Base-by-base conservation (phyloP, 805 yeast species). In the Ogataea pilisensis region DNA sequence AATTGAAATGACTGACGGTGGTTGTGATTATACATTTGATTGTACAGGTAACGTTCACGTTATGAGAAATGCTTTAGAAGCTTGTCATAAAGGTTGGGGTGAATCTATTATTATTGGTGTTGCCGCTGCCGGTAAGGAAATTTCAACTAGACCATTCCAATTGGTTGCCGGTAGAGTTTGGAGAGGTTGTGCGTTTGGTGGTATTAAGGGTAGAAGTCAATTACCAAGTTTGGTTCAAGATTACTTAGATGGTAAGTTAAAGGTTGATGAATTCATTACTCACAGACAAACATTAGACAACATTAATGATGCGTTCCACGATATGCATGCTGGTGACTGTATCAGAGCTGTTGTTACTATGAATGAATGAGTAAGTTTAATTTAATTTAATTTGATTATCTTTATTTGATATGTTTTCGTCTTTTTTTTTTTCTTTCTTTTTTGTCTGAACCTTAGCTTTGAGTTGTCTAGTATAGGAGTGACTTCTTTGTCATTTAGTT, bases 21-120 rank as follows among this genome's bases (percentile, higher is more conserved):
- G 99, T 39, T 76, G 88, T 49, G 99, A 93, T 57, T 88, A 64
- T 70, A 90, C 99, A 24, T 93, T 93, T 60, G 99, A 93, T 73
- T 90, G 98, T 73, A 93, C 99, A 39, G 99, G 99, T 70, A 93
- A 91, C 61, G 90, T 82, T 47, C 66, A 77, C 34, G 98, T 93
- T 37, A 93, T 93, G 99, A 82, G 98, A 71, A 73, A 80, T 60
- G 99, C 99, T 22, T 75, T 93, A 51, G 98, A 93, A 73, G 86
- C 95, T 18, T 89, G 96, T 65, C 98, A 93, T 73, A 91, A 90
- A 69, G 99, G 99, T 51, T 93, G 99, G 97, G 99, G 99, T 68
- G 80, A 82, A 61, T 88, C 96, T 18, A 76, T 91, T 54, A 73
- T 93, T 57, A 93, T 93, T 61, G 99, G 99, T 65, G 99, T 93